Evolutionary conservation across 257 asterid species (phyloP), one percentile per base, ranked within the genome.

Genomic region (Ilex asprella): DNA sequence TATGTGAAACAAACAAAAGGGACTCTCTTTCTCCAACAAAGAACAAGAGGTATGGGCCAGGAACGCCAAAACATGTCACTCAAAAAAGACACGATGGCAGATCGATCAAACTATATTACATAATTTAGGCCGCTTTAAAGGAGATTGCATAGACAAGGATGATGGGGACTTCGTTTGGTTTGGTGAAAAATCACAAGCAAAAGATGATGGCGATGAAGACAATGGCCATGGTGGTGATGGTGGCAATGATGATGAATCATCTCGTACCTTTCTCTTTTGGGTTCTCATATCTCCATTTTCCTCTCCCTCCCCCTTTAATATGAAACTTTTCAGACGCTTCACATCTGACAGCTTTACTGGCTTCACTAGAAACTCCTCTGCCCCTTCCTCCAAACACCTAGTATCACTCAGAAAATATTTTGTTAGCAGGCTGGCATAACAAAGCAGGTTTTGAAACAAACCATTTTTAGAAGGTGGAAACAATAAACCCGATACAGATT

Each of bases 301-400:
- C 44, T 77, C 65, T 14, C 55, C 81, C 0, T 70, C 81, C 5
- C 76, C 88, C 30, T 68, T 76, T 57, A 86, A 60, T 16, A 89
- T 65, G 72, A 78, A 64, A 13, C 84, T 82, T 56, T 72, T 72
- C 30, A 86, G 62, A 39, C 91, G 90, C 75, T 81, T 72, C 2
- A 89, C 97, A 30, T 89, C 97, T 0, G 94, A 66, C 41, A 89
- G 85, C 83, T 84, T 78, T 5, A 89, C 89, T 0, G 98, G 98
- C 84, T 91, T 91, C 49, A 88, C 78, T 0, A 91, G 89, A 72
- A 82, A 91, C 39, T 88, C 96, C 39, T 88, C 82, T 0, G 98
- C 98, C 41, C 98, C 98, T 74, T 82, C 98, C 67, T 91, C 95
- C 55, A 91, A 61, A 61, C 98, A 91, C 65, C 98, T 87, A 31